Base-by-base conservation (phyloP, 371 early-diverging fungal species). In the Mucor lusitanicus region DNA sequence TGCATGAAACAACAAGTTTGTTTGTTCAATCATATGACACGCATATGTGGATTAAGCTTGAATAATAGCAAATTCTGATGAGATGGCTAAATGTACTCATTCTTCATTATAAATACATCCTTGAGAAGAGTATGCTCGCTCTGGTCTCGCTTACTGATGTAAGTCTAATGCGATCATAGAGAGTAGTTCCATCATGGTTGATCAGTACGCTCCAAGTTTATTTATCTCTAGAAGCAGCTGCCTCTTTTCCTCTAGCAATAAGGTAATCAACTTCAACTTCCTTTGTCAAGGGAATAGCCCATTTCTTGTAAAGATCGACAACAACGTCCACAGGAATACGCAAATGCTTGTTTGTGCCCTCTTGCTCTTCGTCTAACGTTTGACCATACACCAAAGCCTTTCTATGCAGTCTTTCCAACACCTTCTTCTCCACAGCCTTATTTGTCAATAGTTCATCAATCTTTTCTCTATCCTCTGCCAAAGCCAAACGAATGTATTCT, bases 261-360 rank as follows among this genome's bases (percentile, higher is more conserved):
- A 98, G 79, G 68, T 98, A 98, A 44, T 94, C 93, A 17, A 98
- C 93, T 77, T 98, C 98, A 19, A 98, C 98, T 46, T 91, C 85
- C 69, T 94, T 94, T 23, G 95, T 95, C 69, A 94, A 70, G 2
- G 95, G 94, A 58, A 94, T 93, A 17, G 97, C 94, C 77, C 88
- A 94, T 67, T 89, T 83, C 64, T 94, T 89, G 78, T 98, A 98
- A 59, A 97, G 77, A 37, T 93, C 85, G 3, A 93, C 94, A 3
- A 98, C 95, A 6, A 91, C 80, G 58, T 95, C 90, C 1, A 90
- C 85, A 28, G 85, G 84, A 59, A 94, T 88, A 60, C 89, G 86
- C 17, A 80, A 69, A 59, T 78, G 75, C 15, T 61, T 78, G 59
- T 57, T 80, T 33, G 66, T 75, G 17, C 74, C 74, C 32, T 77